These are phyloP conservation scores for Chytriomyces hyalinus DNA, from an alignment of 192 early-diverging fungal genomes.

Conservation along the genomic window DNA sequence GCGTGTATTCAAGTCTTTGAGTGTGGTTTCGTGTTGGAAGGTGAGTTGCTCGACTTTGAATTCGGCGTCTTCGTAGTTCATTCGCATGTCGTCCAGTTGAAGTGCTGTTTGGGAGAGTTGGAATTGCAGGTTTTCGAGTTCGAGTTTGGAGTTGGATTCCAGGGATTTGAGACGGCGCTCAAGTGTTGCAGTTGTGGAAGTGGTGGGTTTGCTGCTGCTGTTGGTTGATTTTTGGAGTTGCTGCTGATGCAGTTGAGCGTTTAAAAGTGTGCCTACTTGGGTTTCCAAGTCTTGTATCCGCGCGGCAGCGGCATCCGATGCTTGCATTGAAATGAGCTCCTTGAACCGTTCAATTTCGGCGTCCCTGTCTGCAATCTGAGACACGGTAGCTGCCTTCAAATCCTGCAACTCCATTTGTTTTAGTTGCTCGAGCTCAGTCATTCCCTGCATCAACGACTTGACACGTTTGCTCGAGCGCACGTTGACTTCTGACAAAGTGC, in stretches of 20 bases:
- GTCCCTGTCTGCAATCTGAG: neutral
- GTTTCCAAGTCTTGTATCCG: neutral
- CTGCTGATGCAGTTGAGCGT: neutral
- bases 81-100: slow-evolving; percentile 11
- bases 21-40: neutral
- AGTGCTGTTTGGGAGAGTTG: neutral
- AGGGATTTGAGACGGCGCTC: slow-evolving; percentile 5
- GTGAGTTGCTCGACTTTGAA: neutral
- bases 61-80: slow-evolving; percentile 19
- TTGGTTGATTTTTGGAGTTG: neutral
- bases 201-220: neutral
- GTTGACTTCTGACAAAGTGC: neutral
- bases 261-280: neutral
- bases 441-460: neutral
- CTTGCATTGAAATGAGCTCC: neutral
- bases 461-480: slow-evolving; percentile 16
- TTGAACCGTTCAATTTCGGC: slow-evolving; percentile 9
- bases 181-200: neutral
- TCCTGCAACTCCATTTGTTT: slow-evolving; percentile 21
- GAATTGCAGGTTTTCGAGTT: slow-evolving; percentile 1
- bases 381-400: neutral
- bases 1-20: neutral
- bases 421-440: slow-evolving; percentile 5
- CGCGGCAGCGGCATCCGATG: neutral
- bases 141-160: slow-evolving; percentile 6